Conservation (phyloP, 768 basidiomycete species). For the Chlorophyllum brunneum region DNA sequence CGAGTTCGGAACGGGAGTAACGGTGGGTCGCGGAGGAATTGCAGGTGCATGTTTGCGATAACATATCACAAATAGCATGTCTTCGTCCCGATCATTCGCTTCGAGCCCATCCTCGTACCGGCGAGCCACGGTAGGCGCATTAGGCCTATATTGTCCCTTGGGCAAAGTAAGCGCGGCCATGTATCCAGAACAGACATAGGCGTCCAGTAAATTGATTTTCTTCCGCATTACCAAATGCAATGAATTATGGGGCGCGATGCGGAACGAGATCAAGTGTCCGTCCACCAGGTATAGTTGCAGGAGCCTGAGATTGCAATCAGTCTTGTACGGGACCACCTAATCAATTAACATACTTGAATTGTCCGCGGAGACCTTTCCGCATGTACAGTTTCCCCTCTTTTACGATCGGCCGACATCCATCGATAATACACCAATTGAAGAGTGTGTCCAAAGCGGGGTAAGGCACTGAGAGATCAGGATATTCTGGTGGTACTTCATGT, state of each 20-base stretch:
- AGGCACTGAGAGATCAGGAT: conserved; percentile 50
- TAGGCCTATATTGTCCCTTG: conserved; percentile 57
- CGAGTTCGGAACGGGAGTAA: conserved; percentile 20
- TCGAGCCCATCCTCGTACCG: conserved; percentile 91
- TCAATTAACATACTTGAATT: conserved; percentile 62
- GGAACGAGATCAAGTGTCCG: conserved; percentile 73
- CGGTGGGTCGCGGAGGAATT: conserved; percentile 24
- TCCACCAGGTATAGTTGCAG: conserved; percentile 71
- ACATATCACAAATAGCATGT: conserved; percentile 82
- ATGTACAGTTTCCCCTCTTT: conserved; percentile 73
- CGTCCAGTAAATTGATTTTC: conserved; percentile 62
- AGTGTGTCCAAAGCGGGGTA: conserved; percentile 57
- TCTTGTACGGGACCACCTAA: neutral
- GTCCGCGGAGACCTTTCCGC: conserved; percentile 65
- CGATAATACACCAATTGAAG: conserved; percentile 87
- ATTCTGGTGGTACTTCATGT: conserved; percentile 43
- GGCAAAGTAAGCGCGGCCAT: conserved; percentile 67
- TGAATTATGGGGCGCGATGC: conserved; percentile 52
- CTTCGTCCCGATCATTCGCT: conserved; percentile 82
- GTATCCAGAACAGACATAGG: conserved; percentile 86
- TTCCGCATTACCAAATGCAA: conserved; percentile 54
- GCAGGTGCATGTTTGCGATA: conserved; percentile 43
- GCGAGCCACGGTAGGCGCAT: conserved; percentile 50
- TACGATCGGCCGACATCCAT: conserved; percentile 72
- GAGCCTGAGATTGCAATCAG: conserved; percentile 36